Conservation (phyloP, 306 rosid species). For the peach (Prunus persica) region DNA sequence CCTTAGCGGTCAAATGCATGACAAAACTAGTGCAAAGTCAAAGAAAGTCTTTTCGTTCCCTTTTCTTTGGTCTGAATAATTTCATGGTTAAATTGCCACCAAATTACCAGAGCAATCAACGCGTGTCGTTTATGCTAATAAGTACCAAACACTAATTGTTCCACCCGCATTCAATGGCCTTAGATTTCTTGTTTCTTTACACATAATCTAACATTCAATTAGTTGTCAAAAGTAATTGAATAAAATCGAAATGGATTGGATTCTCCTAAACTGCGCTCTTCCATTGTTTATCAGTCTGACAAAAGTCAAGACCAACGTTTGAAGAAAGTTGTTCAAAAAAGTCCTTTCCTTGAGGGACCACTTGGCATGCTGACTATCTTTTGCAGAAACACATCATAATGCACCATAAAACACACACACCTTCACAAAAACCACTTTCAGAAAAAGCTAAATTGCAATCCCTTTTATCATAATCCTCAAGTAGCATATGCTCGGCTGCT, state of each 20-base stretch:
- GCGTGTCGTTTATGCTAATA: neutral
- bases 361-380: conserved; percentile 36
- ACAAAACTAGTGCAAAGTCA: no score
- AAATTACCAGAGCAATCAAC: neutral
- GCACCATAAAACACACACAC: conserved; percentile 6
- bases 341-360: conserved; percentile 31
- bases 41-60: no score
- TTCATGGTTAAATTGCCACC: neutral
- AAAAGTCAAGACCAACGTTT: conserved; percentile 25
- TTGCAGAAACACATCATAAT: conserved; percentile 21
- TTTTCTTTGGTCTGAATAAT: no score
- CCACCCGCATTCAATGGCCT: conserved; percentile 16
- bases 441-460: neutral
- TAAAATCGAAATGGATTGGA: neutral
- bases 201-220: neutral
- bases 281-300: neutral
- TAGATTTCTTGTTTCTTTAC: neutral
- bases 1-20: no score
- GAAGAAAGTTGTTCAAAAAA: conserved; percentile 14
- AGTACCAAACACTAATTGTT: neutral
- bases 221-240: neutral
- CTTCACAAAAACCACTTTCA: neutral
- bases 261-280: neutral
- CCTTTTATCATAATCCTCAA: neutral
- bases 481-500: neutral